Conservation (phyloP, 208 protist species). For the Acanthamoeba culbertsoni region DNA sequence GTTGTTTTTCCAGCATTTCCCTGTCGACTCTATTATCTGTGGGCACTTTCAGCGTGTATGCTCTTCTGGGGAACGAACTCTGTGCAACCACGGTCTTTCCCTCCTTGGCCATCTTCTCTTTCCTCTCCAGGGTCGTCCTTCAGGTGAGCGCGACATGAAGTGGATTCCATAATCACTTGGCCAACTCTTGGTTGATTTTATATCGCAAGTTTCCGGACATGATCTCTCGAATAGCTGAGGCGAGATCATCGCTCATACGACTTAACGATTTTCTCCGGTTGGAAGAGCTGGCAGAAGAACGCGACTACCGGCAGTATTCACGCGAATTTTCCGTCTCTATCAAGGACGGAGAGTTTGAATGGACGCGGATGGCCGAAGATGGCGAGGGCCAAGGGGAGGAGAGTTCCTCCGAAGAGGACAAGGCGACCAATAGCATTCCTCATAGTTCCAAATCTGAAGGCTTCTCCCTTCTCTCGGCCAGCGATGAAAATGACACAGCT, state of each 20-base stretch:
- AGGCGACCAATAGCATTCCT: background rate
- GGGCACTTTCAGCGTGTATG: background rate
- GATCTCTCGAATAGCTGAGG: slow-evolving; percentile 56
- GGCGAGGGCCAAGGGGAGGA: background rate
- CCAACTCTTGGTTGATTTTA: background rate
- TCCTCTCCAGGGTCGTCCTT: background rate
- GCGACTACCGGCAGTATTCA: background rate
- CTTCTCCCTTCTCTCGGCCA: too few relatives aligned
- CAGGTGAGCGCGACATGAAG: background rate
- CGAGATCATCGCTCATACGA: slow-evolving; percentile 57
- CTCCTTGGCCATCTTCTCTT: background rate
- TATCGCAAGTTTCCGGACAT: slow-evolving; percentile 60
- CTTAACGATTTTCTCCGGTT: slow-evolving; percentile 66
- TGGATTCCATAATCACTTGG: background rate
- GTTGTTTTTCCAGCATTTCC: background rate
- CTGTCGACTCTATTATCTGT: background rate
- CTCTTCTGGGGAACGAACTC: background rate
- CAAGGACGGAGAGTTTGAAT: background rate
- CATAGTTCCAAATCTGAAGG: too few relatives aligned
- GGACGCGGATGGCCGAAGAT: too few relatives aligned
- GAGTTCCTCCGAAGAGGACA: background rate
- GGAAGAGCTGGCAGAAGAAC: background rate
- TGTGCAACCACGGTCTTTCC: background rate
- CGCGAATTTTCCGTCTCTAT: background rate
- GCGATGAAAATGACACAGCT: too few relatives aligned